These are phyloP conservation scores for Suillus weaverae DNA, from an alignment of 768 basidiomycete species.

Conservation along the genomic window DNA sequence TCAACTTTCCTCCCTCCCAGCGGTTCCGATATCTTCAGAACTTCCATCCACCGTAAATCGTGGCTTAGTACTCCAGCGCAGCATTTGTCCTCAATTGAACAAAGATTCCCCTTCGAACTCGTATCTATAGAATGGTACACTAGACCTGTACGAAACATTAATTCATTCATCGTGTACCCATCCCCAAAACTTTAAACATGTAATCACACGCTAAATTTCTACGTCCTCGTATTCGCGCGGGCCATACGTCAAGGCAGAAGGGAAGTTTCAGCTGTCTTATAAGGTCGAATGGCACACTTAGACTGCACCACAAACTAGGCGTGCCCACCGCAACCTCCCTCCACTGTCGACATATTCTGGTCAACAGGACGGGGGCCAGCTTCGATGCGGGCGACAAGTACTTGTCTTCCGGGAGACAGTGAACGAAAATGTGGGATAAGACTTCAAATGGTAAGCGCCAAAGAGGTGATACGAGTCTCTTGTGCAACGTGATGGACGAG, in stretches of 20 bases:
- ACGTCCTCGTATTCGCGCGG: constrained; percentile 14
- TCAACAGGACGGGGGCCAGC: constrained; percentile 38
- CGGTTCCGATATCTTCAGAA: too few species aligned
- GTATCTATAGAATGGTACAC: too few species aligned
- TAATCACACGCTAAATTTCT: too few species aligned
- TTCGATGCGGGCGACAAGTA: not conserved
- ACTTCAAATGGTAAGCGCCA: constrained; percentile 45
- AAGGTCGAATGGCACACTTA: too few species aligned
- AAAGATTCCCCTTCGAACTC: too few species aligned
- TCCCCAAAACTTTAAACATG: too few species aligned
- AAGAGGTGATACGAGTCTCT: constrained; percentile 29
- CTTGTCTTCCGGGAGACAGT: constrained; percentile 35
- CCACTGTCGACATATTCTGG: constrained; percentile 45
- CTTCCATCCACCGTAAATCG: too few species aligned
- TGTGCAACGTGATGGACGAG: constrained; percentile 11
- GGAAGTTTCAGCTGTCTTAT: not conserved
- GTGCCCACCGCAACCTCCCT: constrained; percentile 37
- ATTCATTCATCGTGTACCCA: too few species aligned
- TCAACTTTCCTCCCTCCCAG: too few species aligned
- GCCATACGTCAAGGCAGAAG: not conserved
- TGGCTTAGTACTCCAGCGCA: too few species aligned
- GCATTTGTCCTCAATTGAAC: too few species aligned
- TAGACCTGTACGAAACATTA: too few species aligned
- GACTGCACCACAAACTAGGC: constrained; percentile 45
- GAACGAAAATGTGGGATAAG: constrained; percentile 46